A percentile compares a stretch with the other conserved stretches of the same genome.
Conservation (phyloP, 371 early-diverging fungal genomes). For the Mortierella sp. region DNA sequence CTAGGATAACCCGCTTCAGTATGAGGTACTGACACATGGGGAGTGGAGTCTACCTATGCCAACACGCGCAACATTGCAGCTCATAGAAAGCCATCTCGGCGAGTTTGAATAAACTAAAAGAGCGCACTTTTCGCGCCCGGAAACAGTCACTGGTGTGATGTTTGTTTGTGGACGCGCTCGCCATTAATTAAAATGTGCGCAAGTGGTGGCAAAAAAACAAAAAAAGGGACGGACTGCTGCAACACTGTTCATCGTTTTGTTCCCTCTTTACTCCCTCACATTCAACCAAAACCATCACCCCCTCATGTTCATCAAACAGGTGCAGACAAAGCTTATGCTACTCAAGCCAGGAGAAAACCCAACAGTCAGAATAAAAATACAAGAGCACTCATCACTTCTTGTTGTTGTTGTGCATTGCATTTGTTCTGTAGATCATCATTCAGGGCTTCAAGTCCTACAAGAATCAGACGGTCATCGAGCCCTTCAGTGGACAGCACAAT, state of each 20-base stretch:
- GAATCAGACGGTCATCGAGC: conserved; percentile 93
- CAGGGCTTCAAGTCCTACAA: conserved; percentile 99
- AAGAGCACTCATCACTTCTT: neutral
- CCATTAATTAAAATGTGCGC: conserved; percentile 14
- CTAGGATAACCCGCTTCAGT: conserved; percentile 42
- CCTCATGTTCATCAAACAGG: conserved; percentile 59
- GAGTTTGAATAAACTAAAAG: neutral
- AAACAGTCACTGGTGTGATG: conserved; percentile 3
- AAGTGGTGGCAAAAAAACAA: conserved; percentile 20
- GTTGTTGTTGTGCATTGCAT: neutral
- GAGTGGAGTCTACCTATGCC: conserved; percentile 52
- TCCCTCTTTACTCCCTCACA: neutral
- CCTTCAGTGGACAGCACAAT: conserved; percentile 94
- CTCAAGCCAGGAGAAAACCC: neutral
- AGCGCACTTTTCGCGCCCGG: conserved; percentile 1
- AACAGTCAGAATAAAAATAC: neutral
- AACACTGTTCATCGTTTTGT: neutral
- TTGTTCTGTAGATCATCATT: conserved; percentile 81
- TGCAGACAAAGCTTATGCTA: neutral
- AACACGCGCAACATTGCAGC: conserved; percentile 37
- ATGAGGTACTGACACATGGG: conserved; percentile 45
- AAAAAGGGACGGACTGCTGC: conserved; percentile 8
- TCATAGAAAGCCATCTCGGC: conserved; percentile 14
- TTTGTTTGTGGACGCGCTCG: conserved; percentile 3
- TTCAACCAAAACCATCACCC: neutral